phyloP scores from a whole-genome alignment of 805 yeast species.

The Pichia ethanolica region DNA sequence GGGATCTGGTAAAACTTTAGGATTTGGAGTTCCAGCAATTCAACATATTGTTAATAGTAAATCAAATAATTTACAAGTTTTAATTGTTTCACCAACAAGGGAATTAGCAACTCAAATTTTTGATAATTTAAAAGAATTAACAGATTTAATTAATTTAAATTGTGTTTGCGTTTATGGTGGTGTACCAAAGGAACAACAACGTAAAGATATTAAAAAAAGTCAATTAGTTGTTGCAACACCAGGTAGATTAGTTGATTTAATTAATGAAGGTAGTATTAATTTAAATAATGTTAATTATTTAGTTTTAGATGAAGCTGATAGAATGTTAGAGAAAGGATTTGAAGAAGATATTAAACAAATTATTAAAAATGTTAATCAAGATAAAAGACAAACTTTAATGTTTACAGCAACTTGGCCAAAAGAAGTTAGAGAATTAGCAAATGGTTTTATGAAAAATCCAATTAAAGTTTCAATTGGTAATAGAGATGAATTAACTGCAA shows the following conservation, averaged over 20 bases:
- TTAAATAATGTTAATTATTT: conserved; percentile 63
- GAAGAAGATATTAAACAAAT: conserved; percentile 91
- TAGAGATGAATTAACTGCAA: conserved; percentile 89
- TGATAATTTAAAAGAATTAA: conserved; percentile 68
- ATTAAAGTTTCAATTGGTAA: conserved; percentile 90
- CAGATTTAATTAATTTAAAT: conserved; percentile 52
- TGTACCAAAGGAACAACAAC: conserved; percentile 91
- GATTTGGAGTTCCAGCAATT: conserved; percentile 96
- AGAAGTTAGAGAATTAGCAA: conserved; percentile 89
- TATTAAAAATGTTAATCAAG: conserved; percentile 45
- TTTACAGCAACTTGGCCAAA: conserved; percentile 99
- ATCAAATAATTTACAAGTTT: conserved; percentile 54
- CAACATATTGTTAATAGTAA: conserved; percentile 47
- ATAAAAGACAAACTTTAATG: conserved; percentile 85
- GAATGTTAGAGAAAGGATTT: conserved; percentile 97
- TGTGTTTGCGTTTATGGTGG: conserved; percentile 95
- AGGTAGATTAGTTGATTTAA: conserved; percentile 88
- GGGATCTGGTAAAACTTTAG: conserved; percentile 96
- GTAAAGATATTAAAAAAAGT: conserved; percentile 54
- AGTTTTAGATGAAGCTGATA: conserved; percentile 95
- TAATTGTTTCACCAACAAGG: conserved; percentile 93
- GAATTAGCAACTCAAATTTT: conserved; percentile 92
- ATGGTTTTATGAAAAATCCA: conserved; percentile 76
- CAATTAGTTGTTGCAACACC: conserved; percentile 94
- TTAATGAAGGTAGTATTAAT: conserved; percentile 79